These are phyloP conservation scores for Emmonsiellopsis sp. DNA, from an alignment of 2,329 filamentous ascomycete species.

Conservation along the genomic window DNA sequence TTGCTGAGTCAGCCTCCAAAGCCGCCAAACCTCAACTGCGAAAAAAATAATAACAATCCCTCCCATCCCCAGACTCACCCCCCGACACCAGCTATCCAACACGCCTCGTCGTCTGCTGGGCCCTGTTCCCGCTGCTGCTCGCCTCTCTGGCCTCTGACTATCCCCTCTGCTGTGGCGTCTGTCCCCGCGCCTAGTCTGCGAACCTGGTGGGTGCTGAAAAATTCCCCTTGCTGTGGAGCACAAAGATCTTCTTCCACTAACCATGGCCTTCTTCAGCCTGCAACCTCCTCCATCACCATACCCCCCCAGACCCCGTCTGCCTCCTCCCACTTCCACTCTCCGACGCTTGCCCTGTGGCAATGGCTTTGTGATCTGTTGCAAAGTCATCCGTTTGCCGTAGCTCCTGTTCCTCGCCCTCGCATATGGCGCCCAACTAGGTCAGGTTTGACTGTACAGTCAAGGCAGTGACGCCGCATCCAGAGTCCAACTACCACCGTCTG, in stretches of 20 bases:
- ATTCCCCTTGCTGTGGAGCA: neutral
- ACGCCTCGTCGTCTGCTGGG: too few relatives aligned
- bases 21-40: neutral
- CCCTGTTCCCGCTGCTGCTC: too few relatives aligned
- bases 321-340: neutral
- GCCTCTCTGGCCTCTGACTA: too few relatives aligned
- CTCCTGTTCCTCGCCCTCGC: conserved; percentile 18
- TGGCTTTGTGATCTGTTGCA: conserved; percentile 27
- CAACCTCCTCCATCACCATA: neutral
- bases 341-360: conserved; percentile 13
- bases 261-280: neutral
- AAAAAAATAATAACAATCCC: neutral
- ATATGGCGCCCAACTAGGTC: conserved; percentile 34
- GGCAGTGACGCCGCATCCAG: conserved; percentile 18
- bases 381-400: conserved; percentile 12
- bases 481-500: conserved; percentile 11
- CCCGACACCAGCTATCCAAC: too few relatives aligned
- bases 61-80: too few relatives aligned
- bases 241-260: neutral
- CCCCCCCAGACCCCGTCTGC: neutral
- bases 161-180: too few relatives aligned
- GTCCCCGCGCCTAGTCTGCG: too few relatives aligned
- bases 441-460: conserved; percentile 30
- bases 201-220: neutral
- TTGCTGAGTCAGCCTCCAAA: neutral